Conservation (phyloP, 2,329 filamentous ascomycete species). For the Ceratocystis ficicola region DNA sequence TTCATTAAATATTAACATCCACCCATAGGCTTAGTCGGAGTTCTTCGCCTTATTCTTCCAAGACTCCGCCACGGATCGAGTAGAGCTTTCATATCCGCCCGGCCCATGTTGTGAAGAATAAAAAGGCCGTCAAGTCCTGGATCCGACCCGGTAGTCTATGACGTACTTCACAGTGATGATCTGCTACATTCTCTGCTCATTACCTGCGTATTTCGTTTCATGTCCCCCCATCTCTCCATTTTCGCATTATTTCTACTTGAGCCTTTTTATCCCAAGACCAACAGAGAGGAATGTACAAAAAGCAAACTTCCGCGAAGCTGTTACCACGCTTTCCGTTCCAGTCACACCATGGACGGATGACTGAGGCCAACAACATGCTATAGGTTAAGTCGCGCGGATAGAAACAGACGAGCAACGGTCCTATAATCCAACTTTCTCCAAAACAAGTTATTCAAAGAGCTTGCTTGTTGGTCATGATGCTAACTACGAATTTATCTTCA, state of each 20-base stretch:
- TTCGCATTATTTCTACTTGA: background rate
- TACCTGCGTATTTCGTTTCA: constrained; percentile 8
- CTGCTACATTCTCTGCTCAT: background rate
- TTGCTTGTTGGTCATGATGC: background rate
- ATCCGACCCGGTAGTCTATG: background rate
- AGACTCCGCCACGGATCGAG: constrained; percentile 36
- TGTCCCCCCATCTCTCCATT: background rate
- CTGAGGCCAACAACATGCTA: background rate
- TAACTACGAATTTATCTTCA: background rate
- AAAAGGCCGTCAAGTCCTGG: background rate
- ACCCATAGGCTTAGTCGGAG: constrained; percentile 21
- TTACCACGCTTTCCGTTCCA: background rate
- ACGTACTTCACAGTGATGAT: background rate
- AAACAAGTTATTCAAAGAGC: background rate
- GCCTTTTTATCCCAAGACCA: constrained; percentile 3
- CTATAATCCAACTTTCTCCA: background rate
- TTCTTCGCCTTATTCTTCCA: constrained; percentile 25
- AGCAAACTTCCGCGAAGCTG: background rate
- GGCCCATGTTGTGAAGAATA: constrained; percentile 7
- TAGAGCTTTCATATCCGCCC: constrained; percentile 25
- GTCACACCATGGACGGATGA: background rate
- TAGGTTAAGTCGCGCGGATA: background rate
- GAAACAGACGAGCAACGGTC: background rate
- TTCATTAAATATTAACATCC: background rate
- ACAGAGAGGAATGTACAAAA: background rate